Evolutionary conservation across 2,329 filamentous ascomycete species (phyloP), one percentile per base, ranked within the genome.

Genomic region (Diaporthe batatas): DNA sequence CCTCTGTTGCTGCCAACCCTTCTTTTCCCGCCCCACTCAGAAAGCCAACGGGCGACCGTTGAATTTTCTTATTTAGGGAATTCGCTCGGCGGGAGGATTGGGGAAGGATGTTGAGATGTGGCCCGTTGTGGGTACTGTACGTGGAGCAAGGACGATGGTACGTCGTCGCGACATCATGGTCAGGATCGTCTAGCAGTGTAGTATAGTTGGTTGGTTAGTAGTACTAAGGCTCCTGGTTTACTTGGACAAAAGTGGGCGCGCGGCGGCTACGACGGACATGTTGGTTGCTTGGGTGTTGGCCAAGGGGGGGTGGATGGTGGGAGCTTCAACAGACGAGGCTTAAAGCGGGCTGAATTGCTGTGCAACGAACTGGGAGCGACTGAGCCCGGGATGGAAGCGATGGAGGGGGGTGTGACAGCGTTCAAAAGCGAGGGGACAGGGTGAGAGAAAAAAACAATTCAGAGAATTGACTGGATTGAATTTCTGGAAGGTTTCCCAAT

Each of bases 401-500:
- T 32, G 16, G 21, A 32, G 21, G 36, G 7, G 10, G 57, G 57
- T 25, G 47, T 16, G 29, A 34, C 54, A 39, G 4, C 6, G 39
- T 6, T 42, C 10, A 6, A 12, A n/a, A n/a, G 32, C 25, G 32
- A n/a, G 14, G 62, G 7, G 18, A 23, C 18, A 3, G 8, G n/a
- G 57, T 11, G 32, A 8, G 32, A 23, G 29, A 16, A 25, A 21
- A 25, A 18, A 47, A 47, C 3, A 47, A 2, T 34, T 6, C 14
- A 21, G 44, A 47, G 39, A 62, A 62, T 8, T 47, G 39, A 23
- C 7, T 32, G n/a, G 51, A 21, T 39, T 51, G 21, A 1, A 51
- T 49, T 71, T 73, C 71, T 73, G 44, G 71, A 73, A 73, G 18
- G 29, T 32, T 73, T 65, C 57, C 67, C 10, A 12, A 57, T 70